Evolutionary conservation across 495 filamentous ascomycete genomes (phyloP).

Genomic region (Penicillium atrosanguineum): DNA sequence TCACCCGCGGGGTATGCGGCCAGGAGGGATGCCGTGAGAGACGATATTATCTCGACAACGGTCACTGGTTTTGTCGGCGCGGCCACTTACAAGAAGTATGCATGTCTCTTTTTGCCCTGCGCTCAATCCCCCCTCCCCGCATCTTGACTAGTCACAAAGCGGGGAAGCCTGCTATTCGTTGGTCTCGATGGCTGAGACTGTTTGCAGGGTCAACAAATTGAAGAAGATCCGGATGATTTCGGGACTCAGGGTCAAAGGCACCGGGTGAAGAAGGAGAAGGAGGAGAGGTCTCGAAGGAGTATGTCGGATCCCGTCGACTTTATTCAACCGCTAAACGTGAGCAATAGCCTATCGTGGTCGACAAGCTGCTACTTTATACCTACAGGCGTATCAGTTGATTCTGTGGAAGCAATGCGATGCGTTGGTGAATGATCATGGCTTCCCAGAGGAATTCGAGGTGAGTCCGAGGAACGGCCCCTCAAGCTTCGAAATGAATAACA

Average conservation of each 20-base stretch:
- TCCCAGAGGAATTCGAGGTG: slow-evolving; percentile 66
- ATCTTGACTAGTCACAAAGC: slow-evolving; percentile 1
- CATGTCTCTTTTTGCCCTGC: slow-evolving; percentile 1
- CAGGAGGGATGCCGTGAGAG: slow-evolving; percentile 62
- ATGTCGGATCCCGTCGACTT: slow-evolving; percentile 7
- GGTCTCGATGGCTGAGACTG: neutral
- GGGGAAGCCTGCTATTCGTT: neutral
- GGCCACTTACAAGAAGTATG: slow-evolving; percentile 63
- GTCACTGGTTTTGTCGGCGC: slow-evolving; percentile 61
- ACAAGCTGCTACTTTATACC: slow-evolving; percentile 69
- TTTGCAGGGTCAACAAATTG: slow-evolving; percentile 50
- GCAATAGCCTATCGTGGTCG: slow-evolving; percentile 53
- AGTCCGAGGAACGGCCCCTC: neutral
- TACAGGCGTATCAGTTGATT: slow-evolving; percentile 84
- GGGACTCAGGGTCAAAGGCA: slow-evolving; percentile 60
- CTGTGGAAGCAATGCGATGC: slow-evolving; percentile 70
- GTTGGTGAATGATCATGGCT: slow-evolving; percentile 57
- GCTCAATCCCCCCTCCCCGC: slow-evolving; percentile 1
- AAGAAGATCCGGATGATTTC: slow-evolving; percentile 75
- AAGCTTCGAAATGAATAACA: neutral
- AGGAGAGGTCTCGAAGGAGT: slow-evolving; percentile 52
- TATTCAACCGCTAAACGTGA: slow-evolving; percentile 2
- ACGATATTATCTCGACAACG: slow-evolving; percentile 62
- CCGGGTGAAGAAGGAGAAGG: slow-evolving; percentile 51
- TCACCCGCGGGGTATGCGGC: slow-evolving; percentile 56